Evolutionary conservation across 1,139 yeast species (phyloP).

Genomic region (Nakaseomyces sp.): DNA sequence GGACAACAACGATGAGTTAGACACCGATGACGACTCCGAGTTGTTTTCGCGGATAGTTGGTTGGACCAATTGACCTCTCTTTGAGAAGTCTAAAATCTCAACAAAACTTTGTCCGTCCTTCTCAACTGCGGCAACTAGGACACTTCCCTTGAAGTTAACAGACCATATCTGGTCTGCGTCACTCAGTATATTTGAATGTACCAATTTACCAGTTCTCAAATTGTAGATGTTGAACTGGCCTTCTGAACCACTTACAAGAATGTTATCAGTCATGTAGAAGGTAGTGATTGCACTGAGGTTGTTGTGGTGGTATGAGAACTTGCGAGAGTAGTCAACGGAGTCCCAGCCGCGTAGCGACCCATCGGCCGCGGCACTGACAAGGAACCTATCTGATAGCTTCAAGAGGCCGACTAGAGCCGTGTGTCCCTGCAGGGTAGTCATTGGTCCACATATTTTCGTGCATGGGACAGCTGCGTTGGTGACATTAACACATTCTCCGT

Average conservation of each 20-base stretch:
- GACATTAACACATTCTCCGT: constrained; percentile 25
- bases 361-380: constrained; percentile 97
- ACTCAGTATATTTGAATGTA: constrained; percentile 58
- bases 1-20: not conserved
- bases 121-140: constrained; percentile 91
- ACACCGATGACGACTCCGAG: not conserved
- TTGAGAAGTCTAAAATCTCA: constrained; percentile 71
- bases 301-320: constrained; percentile 68
- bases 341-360: constrained; percentile 89
- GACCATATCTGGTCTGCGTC: constrained; percentile 93
- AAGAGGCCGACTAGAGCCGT: constrained; percentile 82
- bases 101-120: constrained; percentile 54
- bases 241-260: constrained; percentile 85
- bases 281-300: constrained; percentile 89
- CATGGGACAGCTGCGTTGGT: constrained; percentile 23
- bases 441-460: constrained; percentile 26
- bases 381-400: constrained; percentile 62
- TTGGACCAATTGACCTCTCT: not conserved
- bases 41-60: not conserved
- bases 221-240: constrained; percentile 79
- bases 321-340: constrained; percentile 63
- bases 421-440: constrained; percentile 54
- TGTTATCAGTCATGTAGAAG: constrained; percentile 78
- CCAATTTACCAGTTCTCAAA: constrained; percentile 63
- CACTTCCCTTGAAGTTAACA: constrained; percentile 72